phyloP scores from a whole-genome alignment of 495 filamentous ascomycete genomes.

The Chaetomidium leptoderma region DNA sequence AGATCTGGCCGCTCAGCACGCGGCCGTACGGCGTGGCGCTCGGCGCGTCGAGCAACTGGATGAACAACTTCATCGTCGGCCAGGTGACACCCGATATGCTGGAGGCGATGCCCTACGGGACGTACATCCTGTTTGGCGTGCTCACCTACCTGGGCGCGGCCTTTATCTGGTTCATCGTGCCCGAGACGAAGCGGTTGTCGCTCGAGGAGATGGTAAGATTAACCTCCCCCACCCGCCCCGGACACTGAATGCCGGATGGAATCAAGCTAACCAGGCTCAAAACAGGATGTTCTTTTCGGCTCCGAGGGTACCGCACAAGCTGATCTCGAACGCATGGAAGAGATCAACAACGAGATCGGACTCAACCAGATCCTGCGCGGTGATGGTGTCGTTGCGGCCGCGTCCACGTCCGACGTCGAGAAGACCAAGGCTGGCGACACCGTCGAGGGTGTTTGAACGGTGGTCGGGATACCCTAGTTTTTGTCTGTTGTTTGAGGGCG shows the following conservation, averaged over 20 bases:
- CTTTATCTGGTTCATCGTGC: slow-evolving; percentile 73
- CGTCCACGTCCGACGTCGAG: slow-evolving; percentile 26
- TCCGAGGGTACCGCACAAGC: slow-evolving; percentile 63
- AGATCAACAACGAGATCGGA: slow-evolving; percentile 69
- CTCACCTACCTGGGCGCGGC: slow-evolving; percentile 63
- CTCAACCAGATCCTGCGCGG: slow-evolving; percentile 43
- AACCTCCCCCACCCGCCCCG: slow-evolving; percentile 1
- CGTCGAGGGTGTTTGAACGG: slow-evolving; percentile 7
- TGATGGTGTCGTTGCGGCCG: slow-evolving; percentile 18
- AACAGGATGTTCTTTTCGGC: slow-evolving; percentile 69
- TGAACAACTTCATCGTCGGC: slow-evolving; percentile 56
- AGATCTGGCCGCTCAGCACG: slow-evolving; percentile 73
- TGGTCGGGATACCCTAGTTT: neutral
- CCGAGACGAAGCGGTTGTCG: slow-evolving; percentile 66
- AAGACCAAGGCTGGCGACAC: slow-evolving; percentile 19
- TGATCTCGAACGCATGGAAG: slow-evolving; percentile 66
- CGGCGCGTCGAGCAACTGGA: slow-evolving; percentile 60
- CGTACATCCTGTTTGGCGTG: slow-evolving; percentile 73
- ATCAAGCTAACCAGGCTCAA: slow-evolving; percentile 34
- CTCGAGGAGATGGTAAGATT: slow-evolving; percentile 52
- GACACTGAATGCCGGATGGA: neutral
- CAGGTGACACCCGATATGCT: slow-evolving; percentile 77
- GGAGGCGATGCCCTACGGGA: slow-evolving; percentile 63
- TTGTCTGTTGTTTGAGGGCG: neutral
- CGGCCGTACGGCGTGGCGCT: slow-evolving; percentile 70